These are phyloP conservation scores for Syncephalastrum contaminatum DNA, from an alignment of 371 early-diverging fungal species.

Conservation along the genomic window DNA sequence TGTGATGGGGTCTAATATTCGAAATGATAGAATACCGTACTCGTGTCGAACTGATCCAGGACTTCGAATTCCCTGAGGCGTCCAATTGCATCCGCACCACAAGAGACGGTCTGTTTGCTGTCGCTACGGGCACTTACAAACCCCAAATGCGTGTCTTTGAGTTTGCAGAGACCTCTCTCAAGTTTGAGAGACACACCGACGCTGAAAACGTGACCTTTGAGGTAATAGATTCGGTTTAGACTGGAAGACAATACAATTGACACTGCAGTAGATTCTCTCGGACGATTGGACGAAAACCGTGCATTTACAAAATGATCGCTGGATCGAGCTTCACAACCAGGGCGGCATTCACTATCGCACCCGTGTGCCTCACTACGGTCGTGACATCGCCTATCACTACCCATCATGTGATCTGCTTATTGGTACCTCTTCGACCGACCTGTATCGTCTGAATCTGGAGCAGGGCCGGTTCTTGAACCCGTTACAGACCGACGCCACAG, in stretches of 20 bases:
- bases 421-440: slow-evolving; percentile 79
- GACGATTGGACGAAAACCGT: slow-evolving; percentile 98
- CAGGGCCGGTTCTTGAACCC: slow-evolving; percentile 93
- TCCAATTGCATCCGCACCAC: slow-evolving; percentile 84
- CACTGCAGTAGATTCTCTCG: slow-evolving; percentile 87
- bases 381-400: slow-evolving; percentile 90
- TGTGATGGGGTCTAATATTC: neutral
- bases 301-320: slow-evolving; percentile 89
- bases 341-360: slow-evolving; percentile 95
- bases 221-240: slow-evolving; percentile 48
- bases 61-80: slow-evolving; percentile 98
- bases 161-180: slow-evolving; percentile 90
- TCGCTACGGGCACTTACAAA: slow-evolving; percentile 98
- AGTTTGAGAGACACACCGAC: slow-evolving; percentile 97
- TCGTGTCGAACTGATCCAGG: slow-evolving; percentile 93
- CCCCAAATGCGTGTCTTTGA: slow-evolving; percentile 98
- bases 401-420: slow-evolving; percentile 91
- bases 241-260: no score
- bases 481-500: slow-evolving; percentile 69
- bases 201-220: slow-evolving; percentile 91
- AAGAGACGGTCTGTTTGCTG: slow-evolving; percentile 81
- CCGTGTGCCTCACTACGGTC: slow-evolving; percentile 95
- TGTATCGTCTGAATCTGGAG: slow-evolving; percentile 94
- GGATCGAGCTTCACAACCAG: slow-evolving; percentile 97
- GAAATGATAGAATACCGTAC: slow-evolving; percentile 73